Conservation (phyloP, 148 eudicot genomes). For the Camellia lanceoleosa region DNA sequence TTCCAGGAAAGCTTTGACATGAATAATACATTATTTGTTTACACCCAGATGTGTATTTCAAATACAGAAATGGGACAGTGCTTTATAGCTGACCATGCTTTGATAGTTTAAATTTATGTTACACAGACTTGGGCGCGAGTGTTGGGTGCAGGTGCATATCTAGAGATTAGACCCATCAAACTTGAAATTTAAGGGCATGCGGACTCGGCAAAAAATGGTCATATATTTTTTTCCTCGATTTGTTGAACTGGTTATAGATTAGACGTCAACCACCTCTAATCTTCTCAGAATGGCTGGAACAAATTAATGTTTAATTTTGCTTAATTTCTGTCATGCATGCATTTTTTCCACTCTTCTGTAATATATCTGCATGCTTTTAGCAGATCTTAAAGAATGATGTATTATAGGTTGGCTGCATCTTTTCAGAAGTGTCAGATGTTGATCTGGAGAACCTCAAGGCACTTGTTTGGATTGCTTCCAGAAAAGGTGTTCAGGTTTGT, state of each 20-base stretch:
- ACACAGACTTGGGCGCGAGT: too few relatives aligned
- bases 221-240: too few relatives aligned
- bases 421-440: constrained; percentile 35
- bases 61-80: neutral
- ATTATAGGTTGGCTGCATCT: constrained; percentile 53
- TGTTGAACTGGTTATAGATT: neutral
- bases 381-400: constrained; percentile 8
- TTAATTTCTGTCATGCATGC: neutral
- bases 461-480: constrained; percentile 39
- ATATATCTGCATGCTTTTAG: neutral
- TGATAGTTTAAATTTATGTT: neutral
- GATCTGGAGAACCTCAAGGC: constrained; percentile 51
- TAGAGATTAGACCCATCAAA: too few relatives aligned
- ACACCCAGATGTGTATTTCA: neutral
- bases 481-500: constrained; percentile 56
- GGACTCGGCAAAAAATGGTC: too few relatives aligned
- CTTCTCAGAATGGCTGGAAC: neutral
- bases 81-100: neutral
- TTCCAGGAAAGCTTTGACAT: neutral
- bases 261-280: neutral
- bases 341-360: neutral
- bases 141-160: too few relatives aligned
- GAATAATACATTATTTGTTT: neutral
- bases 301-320: neutral
- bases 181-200: too few relatives aligned